Percentiles rank a stretch among this genome's conserved stretches.
These are phyloP conservation scores for Ogataea saltuana DNA, from an alignment of 805 yeast species.

Conservation along the genomic window DNA sequence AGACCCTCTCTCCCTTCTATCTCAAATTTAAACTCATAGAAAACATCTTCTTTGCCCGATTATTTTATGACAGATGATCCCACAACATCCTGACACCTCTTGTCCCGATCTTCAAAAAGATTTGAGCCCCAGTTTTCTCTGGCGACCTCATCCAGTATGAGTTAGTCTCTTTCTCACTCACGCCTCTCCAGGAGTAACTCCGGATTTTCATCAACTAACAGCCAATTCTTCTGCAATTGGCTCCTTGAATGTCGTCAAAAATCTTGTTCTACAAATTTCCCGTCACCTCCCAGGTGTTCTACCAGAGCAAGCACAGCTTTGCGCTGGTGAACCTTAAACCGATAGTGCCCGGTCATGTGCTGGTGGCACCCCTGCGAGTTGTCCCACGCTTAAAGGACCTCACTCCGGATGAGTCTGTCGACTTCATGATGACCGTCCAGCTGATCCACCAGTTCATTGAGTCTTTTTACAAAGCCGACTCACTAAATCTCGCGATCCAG, in stretches of 20 bases:
- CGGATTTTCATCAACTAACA: too few relatives aligned
- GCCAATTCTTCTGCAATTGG: too few relatives aligned
- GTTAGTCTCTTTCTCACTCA: too few relatives aligned
- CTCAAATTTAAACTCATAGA: not conserved
- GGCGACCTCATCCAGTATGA: too few relatives aligned
- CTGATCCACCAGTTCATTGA: conserved; percentile 67
- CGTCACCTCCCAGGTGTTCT: conserved; percentile 58
- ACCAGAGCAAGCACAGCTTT: conserved; percentile 63
- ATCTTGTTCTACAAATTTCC: conserved; percentile 53
- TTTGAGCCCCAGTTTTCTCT: too few relatives aligned
- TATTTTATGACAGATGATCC: too few relatives aligned
- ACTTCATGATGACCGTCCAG: conserved; percentile 77
- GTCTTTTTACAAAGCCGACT: conserved; percentile 69
- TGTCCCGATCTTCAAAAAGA: too few relatives aligned
- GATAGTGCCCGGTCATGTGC: conserved; percentile 88
- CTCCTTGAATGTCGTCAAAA: too few relatives aligned
- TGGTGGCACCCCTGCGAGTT: conserved; percentile 78
- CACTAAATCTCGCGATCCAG: conserved; percentile 88
- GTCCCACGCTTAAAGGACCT: conserved; percentile 71
- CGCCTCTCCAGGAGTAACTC: too few relatives aligned
- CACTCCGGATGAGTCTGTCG: conserved; percentile 67
- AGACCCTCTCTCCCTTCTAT: not conserved
- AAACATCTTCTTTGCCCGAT: too few relatives aligned
- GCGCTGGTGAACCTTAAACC: conserved; percentile 94
- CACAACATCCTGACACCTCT: too few relatives aligned